Base-by-base conservation (phyloP, 345 rosid genomes). In the Toxicodendron radicans region DNA sequence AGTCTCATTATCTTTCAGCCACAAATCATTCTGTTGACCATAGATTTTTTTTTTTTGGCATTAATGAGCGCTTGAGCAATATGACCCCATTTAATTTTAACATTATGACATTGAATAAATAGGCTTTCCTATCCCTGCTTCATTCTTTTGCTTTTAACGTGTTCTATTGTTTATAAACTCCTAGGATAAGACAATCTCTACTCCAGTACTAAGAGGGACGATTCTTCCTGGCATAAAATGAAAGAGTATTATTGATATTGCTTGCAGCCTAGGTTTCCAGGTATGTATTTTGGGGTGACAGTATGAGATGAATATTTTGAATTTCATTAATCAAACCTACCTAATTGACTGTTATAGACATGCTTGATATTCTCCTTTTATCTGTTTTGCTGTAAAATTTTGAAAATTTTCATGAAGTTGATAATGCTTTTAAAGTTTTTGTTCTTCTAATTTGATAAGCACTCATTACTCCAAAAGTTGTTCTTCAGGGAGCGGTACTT, bases 141-240 rank as follows among this genome's bases (percentile, higher is more conserved):
- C 17, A 2, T 32, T 17, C 1, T 33, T 61, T 17, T 61, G 45
- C 12, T 7, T 16, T 16, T 33, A 61, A 32, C 46, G 2, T 18
- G 5, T 32, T 62, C 32, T 3, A 4, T 30, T 33, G 20, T 20
- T 33, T 62, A 4, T 27, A n/a, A 59, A 59, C 51, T 46, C 51
- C 41, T 38, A 83, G 79, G 82, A 53, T 16, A 80, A 76, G 20
- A 61, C 67, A 70, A 78, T 80, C 10, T 80, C 64, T 27, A 79
- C 87, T 20, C 84, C 87, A 17, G 56, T 65, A 33, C 38, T 73
- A 58, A 51, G 67, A 58, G 83, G 83, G 45, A 79, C 79, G 38
- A 81, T 81, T 69, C 46, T 81, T 4, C 79, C 84, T 0, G 83
- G 82, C 5, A 54, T 83, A 43, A 73, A 79, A n/a, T 56, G 82